Conservation (phyloP, 768 basidiomycete genomes). For the Dictyophora rubrovolvata region DNA sequence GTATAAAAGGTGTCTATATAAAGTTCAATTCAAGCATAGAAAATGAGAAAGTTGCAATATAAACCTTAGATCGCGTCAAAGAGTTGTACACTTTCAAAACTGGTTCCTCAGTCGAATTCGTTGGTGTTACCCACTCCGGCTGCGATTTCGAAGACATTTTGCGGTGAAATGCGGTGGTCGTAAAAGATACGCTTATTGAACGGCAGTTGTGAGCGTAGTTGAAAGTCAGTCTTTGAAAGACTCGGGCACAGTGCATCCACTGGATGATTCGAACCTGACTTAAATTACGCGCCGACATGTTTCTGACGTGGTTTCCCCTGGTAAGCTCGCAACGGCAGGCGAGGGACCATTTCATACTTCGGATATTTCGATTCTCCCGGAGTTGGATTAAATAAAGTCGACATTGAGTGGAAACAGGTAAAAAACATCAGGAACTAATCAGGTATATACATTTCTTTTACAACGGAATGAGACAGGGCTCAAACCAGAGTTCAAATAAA, state of each 20-base stretch:
- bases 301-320: too few relatives aligned
- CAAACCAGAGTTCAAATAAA: not conserved
- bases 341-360: too few relatives aligned
- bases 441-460: not conserved
- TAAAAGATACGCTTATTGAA: not conserved
- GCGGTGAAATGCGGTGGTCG: not conserved
- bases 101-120: slow-evolving; percentile 43
- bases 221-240: not conserved
- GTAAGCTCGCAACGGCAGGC: too few relatives aligned
- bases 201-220: not conserved
- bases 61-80: slow-evolving; percentile 80
- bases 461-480: not conserved
- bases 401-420: too few relatives aligned
- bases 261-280: not conserved
- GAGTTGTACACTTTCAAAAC: slow-evolving; percentile 86
- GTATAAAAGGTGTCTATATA: slow-evolving; percentile 64
- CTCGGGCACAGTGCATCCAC: not conserved
- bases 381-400: too few relatives aligned
- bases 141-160: slow-evolving; percentile 9
- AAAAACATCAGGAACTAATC: not conserved
- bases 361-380: too few relatives aligned
- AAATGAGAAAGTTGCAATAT: slow-evolving; percentile 3
- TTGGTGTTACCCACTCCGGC: slow-evolving; percentile 38
- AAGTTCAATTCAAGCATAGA: not conserved
- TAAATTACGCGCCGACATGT: too few relatives aligned